phyloP scores from a whole-genome alignment of 78 protist species.

The Diacronema lutheri region DNA sequence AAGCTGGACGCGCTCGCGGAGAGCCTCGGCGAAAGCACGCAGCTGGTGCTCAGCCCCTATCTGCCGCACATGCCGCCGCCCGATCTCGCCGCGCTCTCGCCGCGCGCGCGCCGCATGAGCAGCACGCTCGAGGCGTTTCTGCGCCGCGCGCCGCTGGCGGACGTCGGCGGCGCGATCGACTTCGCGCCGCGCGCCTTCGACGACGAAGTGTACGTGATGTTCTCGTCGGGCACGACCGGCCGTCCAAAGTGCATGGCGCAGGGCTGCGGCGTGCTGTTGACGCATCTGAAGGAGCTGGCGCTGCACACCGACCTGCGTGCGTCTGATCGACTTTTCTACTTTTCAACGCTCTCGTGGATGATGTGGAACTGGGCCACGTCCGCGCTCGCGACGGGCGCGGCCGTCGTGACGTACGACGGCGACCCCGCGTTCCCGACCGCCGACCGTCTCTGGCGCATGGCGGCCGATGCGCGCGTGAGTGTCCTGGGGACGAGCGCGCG shows the following conservation, averaged over 20 bases:
- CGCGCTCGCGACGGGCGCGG: constrained; percentile 1
- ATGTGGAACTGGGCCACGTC: background rate
- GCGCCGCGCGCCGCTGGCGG: background rate
- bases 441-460: background rate
- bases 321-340: background rate
- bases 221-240: constrained; percentile 20
- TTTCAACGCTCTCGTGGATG: constrained; percentile 6
- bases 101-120: background rate
- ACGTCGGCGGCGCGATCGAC: background rate
- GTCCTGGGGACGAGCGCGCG: background rate
- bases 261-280: background rate
- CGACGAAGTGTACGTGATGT: background rate
- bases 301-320: constrained; percentile 5
- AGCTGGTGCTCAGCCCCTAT: background rate
- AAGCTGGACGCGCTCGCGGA: background rate
- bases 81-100: background rate
- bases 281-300: background rate
- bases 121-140: too few relatives aligned
- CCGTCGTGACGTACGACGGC: constrained; percentile 7
- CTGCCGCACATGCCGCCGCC: background rate
- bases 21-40: background rate
- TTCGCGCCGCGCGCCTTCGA: background rate
- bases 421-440: background rate
- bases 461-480: background rate
- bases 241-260: background rate